Percentiles rank a stretch among this genome's conserved stretches.
Evolutionary conservation across 352 stramenopile genomes (phyloP).

Genomic region (Lagenidium sp.): DNA sequence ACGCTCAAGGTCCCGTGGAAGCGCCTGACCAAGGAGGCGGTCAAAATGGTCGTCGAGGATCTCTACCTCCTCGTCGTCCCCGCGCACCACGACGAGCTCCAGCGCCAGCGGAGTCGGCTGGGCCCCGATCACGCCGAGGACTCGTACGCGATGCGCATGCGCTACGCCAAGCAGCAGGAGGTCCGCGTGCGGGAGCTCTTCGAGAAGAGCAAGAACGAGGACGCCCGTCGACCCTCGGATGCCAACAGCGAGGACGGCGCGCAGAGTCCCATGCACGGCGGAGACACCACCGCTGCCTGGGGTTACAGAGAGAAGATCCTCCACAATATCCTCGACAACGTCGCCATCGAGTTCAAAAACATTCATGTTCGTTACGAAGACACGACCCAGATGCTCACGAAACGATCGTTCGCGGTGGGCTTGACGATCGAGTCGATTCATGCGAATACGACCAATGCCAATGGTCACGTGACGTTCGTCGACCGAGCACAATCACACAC

Average conservation of each 20-base stretch:
- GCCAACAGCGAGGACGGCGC: constrained; percentile 7
- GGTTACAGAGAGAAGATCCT: constrained; percentile 76
- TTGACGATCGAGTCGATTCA: constrained; percentile 71
- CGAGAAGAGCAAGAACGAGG: constrained; percentile 56
- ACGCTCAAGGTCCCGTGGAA: constrained; percentile 84
- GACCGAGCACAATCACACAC: constrained; percentile 69
- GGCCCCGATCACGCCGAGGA: constrained; percentile 28
- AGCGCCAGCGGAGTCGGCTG: constrained; percentile 15
- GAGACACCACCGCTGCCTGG: constrained; percentile 50
- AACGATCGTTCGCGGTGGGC: constrained; percentile 50
- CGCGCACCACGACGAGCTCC: constrained; percentile 43
- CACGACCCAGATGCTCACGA: constrained; percentile 45
- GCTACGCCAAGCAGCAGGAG: constrained; percentile 79
- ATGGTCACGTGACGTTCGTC: constrained; percentile 69
- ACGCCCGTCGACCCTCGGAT: constrained; percentile 12
- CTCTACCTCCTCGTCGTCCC: constrained; percentile 67
- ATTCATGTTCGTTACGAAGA: constrained; percentile 83
- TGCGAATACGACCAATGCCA: constrained; percentile 69
- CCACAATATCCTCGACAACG: constrained; percentile 78
- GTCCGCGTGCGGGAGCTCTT: constrained; percentile 66
- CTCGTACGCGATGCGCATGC: constrained; percentile 46
- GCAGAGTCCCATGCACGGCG: constrained; percentile 1
- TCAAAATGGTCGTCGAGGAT: constrained; percentile 74
- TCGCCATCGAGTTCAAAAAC: constrained; percentile 72
- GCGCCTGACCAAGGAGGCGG: constrained; percentile 60